Percentiles rank a stretch among this genome's conserved stretches.
phyloP scores from a whole-genome alignment of 192 early-diverging fungal genomes.

The Rhizophagus prolifer region DNA sequence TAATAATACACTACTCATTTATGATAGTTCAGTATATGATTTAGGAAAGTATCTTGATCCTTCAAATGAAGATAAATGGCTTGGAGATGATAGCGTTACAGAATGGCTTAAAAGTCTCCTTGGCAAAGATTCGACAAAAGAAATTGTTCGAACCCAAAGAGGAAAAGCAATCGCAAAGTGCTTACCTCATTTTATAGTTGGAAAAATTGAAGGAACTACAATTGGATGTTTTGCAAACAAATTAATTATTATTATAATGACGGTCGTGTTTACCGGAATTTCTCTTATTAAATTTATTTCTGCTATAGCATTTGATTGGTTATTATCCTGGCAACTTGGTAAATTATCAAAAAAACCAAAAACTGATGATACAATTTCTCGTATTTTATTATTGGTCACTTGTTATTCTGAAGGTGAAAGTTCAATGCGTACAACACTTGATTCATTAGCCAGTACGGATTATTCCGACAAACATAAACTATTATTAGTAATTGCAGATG shows the following conservation, averaged over 20 bases:
- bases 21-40: slow-evolving; percentile 42
- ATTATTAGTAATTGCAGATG: slow-evolving; percentile 86
- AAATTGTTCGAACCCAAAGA: not conserved
- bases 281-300: slow-evolving; percentile 45
- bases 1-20: slow-evolving; percentile 53
- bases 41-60: slow-evolving; percentile 12
- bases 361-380: slow-evolving; percentile 28
- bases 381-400: slow-evolving; percentile 80
- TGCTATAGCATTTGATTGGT: slow-evolving; percentile 46
- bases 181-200: slow-evolving; percentile 32
- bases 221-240: slow-evolving; percentile 43
- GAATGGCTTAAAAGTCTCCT: slow-evolving; percentile 15
- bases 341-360: slow-evolving; percentile 34
- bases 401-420: slow-evolving; percentile 91
- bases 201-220: slow-evolving; percentile 41
- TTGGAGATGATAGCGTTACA: slow-evolving; percentile 10
- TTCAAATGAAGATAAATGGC: slow-evolving; percentile 2
- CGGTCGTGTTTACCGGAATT: slow-evolving; percentile 21
- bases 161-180: slow-evolving; percentile 15
- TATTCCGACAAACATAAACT: slow-evolving; percentile 87
- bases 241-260: slow-evolving; percentile 30
- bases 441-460: slow-evolving; percentile 77
- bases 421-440: slow-evolving; percentile 78
- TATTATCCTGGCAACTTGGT: slow-evolving; percentile 36
- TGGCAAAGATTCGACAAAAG: slow-evolving; percentile 21